Evolutionary conservation across 768 basidiomycete species (phyloP), one percentile per base, ranked within the genome.

Genomic region (Phaeotremella skinneri): DNA sequence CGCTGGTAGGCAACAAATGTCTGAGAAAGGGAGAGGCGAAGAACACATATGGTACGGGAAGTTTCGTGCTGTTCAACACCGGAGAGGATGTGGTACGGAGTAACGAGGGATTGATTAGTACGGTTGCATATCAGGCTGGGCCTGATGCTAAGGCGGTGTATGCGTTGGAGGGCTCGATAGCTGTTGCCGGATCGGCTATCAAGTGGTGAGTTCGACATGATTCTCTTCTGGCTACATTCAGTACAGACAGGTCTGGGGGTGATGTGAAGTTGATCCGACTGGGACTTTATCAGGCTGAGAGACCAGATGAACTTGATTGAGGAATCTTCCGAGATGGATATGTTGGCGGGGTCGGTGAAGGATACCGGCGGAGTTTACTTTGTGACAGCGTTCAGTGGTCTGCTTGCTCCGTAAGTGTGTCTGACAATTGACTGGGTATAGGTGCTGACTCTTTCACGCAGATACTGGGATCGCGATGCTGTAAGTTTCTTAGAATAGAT

Each of bases 41-140:
- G 79, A 96, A 92, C 78, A 99, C 96, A 3, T 99, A 94, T 68
- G 94, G 94, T 25, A 97, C 94, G 1, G 94, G 96, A 29, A 91
- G 91, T 34, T 99, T 99, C 81, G 80, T 98, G 64, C 80, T 99
- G 27, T 97, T 96, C 82, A 90, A 89, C 79, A 97, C 96, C 0
- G 96, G 94, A 2, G 80, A 79, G 21, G 87, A 94, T 26, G 86
- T 91, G 39, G 87, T 98, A 23, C 81, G 87, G 74, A 94, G 91
- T 68, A 81, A 78, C 27, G 87, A 96, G 69, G 96, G 94, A 3
- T 78, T 99, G 57, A 78, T 99, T 69, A 91, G 87, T 66, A 97
- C 96, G 1, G 82, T 97, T 56, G 96, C 88, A 17, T 99, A 90
- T 79, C 88, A 91, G 78, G 84, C 91, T 32, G 90, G 93, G 14